These are phyloP conservation scores for Aaosphaeria arxii DNA, from an alignment of 2,329 filamentous ascomycete genomes.

Conservation along the genomic window DNA sequence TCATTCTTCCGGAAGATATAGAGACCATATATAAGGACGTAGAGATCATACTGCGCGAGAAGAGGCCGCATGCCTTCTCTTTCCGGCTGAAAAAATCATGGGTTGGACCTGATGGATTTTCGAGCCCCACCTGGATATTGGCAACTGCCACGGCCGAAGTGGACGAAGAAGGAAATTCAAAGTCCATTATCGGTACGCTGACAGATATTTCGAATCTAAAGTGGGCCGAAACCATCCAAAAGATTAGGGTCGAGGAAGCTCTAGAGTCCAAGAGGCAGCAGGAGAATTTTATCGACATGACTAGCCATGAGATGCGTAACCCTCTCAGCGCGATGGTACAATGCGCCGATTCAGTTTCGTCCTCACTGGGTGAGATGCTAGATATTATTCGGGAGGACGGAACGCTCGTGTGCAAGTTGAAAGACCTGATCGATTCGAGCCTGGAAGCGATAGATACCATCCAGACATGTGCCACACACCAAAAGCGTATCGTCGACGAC, in stretches of 20 bases:
- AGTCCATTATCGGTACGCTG: slow-evolving; percentile 31
- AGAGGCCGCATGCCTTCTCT: background rate
- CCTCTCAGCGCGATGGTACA: slow-evolving; percentile 36
- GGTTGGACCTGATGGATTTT: slow-evolving; percentile 21
- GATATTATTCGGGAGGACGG: slow-evolving; percentile 13
- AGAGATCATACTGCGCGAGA: background rate
- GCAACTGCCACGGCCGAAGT: slow-evolving; percentile 22
- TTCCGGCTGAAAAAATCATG: slow-evolving; percentile 22
- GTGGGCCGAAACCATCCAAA: slow-evolving; percentile 35
- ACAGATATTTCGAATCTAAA: slow-evolving; percentile 38
- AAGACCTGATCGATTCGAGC: background rate
- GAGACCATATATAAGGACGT: slow-evolving; percentile 6
- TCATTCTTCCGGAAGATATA: slow-evolving; percentile 20
- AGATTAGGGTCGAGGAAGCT: slow-evolving; percentile 31
- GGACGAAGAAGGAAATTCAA: slow-evolving; percentile 19
- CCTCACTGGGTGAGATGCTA: slow-evolving; percentile 18
- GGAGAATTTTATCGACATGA: slow-evolving; percentile 19
- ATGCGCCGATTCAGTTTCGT: slow-evolving; percentile 41
- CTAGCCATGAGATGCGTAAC: background rate
- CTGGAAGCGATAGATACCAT: slow-evolving; percentile 28
- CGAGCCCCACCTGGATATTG: slow-evolving; percentile 23
- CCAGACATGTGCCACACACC: slow-evolving; percentile 36
- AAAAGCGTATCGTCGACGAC: slow-evolving; percentile 32
- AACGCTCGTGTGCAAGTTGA: slow-evolving; percentile 3
- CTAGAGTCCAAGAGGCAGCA: slow-evolving; percentile 37